Evolutionary conservation across 305 asterid genomes (phyloP), one percentile per base, ranked within the genome.

Genomic region (Nicotiana rustica): DNA sequence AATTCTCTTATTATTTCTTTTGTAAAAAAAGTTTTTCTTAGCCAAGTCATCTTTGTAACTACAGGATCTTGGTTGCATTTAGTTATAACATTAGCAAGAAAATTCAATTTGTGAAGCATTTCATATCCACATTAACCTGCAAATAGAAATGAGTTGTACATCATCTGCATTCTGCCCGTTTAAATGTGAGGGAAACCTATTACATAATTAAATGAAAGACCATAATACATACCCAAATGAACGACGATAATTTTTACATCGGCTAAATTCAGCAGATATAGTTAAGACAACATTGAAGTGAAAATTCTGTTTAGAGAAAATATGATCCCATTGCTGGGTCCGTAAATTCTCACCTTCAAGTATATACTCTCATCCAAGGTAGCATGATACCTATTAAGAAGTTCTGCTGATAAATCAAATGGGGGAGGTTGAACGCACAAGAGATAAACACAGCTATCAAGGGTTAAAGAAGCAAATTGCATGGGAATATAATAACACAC

Each of bases 361-460:
- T 79, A 6, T 21, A 84, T 61, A 52, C 83, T 79, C 76, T 83
- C 86, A 60, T 79, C 59, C 81, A 83, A 59, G 47, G 75, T 77
- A 78, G 18, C 77, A 77, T 41, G 77, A 70, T 59, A 84, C 80
- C 77, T 69, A 41, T 78, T 65, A 84, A 57, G 83, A 38, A 79
- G 73, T 44, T 69, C 77, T 35, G 57, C 15, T 79, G 83, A 59
- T 38, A 44, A 69, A 78, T 84, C 77, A 84, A 59, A 13, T 25
- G 85, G 82, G 5, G 82, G 79, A 81, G 49, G 69, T 78, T 31
- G 79, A 49, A 61, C 52, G 71, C 83, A 84, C 86, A 79, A 49
- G 75, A 19, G 33, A 71, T 79, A 84, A 79, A 84, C 83, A 84
- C 83, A 84, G 81, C 83, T 84, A 79, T 69, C 52, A 36, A 64